Percentiles rank a stretch among this genome's conserved stretches.
phyloP scores from a whole-genome alignment of 2,329 filamentous ascomycete species.

The Claviceps humidiphila region DNA sequence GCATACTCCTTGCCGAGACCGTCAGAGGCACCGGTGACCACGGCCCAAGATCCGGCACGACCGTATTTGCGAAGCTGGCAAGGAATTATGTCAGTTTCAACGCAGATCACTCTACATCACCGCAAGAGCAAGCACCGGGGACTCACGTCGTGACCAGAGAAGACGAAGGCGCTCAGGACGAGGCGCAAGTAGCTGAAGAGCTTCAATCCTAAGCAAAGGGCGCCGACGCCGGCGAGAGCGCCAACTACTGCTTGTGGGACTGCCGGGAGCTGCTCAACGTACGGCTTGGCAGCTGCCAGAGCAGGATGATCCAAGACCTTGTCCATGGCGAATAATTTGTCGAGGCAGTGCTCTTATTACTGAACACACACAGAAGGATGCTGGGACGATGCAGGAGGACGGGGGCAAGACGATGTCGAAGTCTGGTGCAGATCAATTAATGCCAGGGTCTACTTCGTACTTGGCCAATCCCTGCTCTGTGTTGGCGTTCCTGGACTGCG shows the following conservation, averaged over 20 bases:
- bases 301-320: conserved; percentile 9
- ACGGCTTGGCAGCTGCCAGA: conserved; percentile 1
- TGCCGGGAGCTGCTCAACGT: conserved; percentile 12
- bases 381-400: background rate
- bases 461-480: background rate
- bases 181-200: conserved; percentile 46
- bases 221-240: conserved; percentile 41
- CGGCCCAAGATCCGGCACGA: conserved; percentile 81
- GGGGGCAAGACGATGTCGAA: background rate
- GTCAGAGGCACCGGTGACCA: conserved; percentile 90
- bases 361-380: background rate
- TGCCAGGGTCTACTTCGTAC: background rate
- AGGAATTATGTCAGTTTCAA: background rate
- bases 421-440: background rate
- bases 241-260: conserved; percentile 33
- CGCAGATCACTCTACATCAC: no score
- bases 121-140: background rate
- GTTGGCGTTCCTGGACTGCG: background rate
- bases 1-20: conserved; percentile 96
- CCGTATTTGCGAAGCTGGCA: conserved; percentile 76
- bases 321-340: conserved; percentile 13
- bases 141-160: conserved; percentile 49
- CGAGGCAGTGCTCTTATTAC: background rate
- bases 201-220: conserved; percentile 43
- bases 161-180: conserved; percentile 53